phyloP scores from a whole-genome alignment of 2,329 filamentous ascomycete species.

The Talaromyces verruculosus region DNA sequence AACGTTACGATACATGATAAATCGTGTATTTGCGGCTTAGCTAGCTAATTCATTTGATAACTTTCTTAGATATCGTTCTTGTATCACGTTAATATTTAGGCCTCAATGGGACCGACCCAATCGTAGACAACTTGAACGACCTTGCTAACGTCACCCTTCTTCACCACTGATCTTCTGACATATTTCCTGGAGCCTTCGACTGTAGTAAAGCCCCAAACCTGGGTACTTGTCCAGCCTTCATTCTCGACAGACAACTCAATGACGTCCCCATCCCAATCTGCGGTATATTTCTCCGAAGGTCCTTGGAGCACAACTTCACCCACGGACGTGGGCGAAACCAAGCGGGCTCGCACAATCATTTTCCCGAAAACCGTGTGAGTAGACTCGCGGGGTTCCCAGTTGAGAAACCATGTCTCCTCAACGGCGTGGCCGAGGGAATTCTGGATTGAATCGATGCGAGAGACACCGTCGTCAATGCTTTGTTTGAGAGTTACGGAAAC shows the following conservation, averaged over 20 bases:
- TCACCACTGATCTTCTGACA: neutral
- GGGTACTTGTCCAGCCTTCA: conserved; percentile 9
- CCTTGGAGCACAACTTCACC: conserved; percentile 2
- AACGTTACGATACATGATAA: neutral
- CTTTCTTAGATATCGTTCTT: neutral
- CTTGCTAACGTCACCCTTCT: neutral
- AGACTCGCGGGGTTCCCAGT: conserved; percentile 1
- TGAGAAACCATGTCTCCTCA: conserved; percentile 2
- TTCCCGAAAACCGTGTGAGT: conserved; percentile 5
- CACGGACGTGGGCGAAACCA: neutral
- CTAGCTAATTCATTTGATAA: neutral
- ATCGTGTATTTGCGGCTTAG: neutral
- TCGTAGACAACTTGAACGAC: conserved; percentile 1
- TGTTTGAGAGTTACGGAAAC: conserved; percentile 2
- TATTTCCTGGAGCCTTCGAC: conserved; percentile 1
- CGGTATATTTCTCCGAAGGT: neutral
- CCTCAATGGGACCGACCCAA: conserved; percentile 1
- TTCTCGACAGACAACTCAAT: conserved; percentile 5
- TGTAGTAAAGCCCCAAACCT: conserved; percentile 6
- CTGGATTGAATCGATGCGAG: neutral
- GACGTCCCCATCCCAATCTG: conserved; percentile 10
- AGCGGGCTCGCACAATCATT: conserved; percentile 3
- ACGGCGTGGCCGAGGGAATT: neutral
- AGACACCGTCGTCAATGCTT: neutral
- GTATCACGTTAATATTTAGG: neutral